Conservation (phyloP, 2,329 filamentous ascomycete species). For the Arthrobotrys sphaeroides region DNA sequence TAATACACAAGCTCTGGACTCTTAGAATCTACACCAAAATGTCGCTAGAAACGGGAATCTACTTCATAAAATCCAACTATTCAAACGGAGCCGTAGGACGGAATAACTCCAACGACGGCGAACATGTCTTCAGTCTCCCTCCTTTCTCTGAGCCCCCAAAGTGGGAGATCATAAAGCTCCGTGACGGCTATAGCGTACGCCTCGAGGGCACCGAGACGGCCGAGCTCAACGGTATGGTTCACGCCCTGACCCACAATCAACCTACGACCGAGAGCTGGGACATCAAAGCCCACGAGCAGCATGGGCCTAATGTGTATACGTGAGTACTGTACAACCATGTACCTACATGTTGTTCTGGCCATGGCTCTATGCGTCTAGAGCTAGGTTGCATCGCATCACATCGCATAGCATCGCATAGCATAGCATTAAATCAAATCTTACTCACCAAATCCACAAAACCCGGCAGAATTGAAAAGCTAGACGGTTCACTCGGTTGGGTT, state of each 20-base stretch:
- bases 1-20: too few relatives aligned
- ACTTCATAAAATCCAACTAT: slow-evolving; percentile 32
- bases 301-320: slow-evolving; percentile 33
- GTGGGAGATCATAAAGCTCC: slow-evolving; percentile 32
- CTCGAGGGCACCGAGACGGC: slow-evolving; percentile 16
- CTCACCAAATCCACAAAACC: background rate
- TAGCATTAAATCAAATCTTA: slow-evolving; percentile 6
- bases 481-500: slow-evolving; percentile 13
- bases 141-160: slow-evolving; percentile 1
- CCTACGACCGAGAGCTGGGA: slow-evolving; percentile 9
- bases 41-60: slow-evolving; percentile 27
- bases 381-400: background rate
- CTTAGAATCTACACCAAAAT: background rate
- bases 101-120: slow-evolving; percentile 9
- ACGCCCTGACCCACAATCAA: slow-evolving; percentile 15
- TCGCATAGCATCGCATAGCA: too few relatives aligned
- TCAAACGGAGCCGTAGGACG: slow-evolving; percentile 26
- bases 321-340: background rate
- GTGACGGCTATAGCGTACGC: slow-evolving; percentile 2
- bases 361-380: too few relatives aligned
- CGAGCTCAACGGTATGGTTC: slow-evolving; percentile 25
- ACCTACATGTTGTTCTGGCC: background rate
- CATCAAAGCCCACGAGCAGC: slow-evolving; percentile 19
- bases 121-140: slow-evolving; percentile 31
- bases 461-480: slow-evolving; percentile 22